These are phyloP conservation scores for Xanthoconium stramineum DNA, from an alignment of 768 basidiomycete genomes.

Conservation along the genomic window DNA sequence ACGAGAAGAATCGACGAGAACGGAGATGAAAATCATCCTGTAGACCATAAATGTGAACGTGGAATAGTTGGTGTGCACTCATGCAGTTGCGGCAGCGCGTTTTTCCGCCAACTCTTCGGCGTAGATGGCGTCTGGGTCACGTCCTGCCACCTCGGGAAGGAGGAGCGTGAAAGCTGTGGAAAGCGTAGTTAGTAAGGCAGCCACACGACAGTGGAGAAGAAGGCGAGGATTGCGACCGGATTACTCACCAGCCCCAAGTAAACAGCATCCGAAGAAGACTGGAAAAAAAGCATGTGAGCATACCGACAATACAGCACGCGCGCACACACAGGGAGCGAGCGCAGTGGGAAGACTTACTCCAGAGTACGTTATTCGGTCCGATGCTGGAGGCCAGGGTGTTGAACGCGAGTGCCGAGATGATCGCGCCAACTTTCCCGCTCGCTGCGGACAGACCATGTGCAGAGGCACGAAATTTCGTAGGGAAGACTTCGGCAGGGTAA, in stretches of 20 bases:
- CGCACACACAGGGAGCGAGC: not conserved
- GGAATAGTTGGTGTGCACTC: not conserved
- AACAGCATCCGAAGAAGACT: conserved; percentile 68
- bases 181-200: not conserved
- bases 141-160: conserved; percentile 49
- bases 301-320: not conserved
- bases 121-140: conserved; percentile 48
- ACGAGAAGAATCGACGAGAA: no score
- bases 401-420: conserved; percentile 73
- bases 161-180: conserved; percentile 39
- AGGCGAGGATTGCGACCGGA: not conserved
- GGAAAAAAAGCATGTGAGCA: not conserved
- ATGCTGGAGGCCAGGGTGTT: conserved; percentile 58
- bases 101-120: conserved; percentile 36
- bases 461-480: conserved; percentile 67
- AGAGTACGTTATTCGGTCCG: conserved; percentile 63
- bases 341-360: conserved; percentile 54
- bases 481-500: conserved; percentile 79
- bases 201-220: not conserved
- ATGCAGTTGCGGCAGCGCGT: not conserved
- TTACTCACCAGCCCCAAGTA: conserved; percentile 49
- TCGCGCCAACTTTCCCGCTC: conserved; percentile 70
- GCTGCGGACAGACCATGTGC: conserved; percentile 79
- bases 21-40: no score
- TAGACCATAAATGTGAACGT: no score